phyloP scores from a whole-genome alignment of 345 rosid species.

The Viola odorata region DNA sequence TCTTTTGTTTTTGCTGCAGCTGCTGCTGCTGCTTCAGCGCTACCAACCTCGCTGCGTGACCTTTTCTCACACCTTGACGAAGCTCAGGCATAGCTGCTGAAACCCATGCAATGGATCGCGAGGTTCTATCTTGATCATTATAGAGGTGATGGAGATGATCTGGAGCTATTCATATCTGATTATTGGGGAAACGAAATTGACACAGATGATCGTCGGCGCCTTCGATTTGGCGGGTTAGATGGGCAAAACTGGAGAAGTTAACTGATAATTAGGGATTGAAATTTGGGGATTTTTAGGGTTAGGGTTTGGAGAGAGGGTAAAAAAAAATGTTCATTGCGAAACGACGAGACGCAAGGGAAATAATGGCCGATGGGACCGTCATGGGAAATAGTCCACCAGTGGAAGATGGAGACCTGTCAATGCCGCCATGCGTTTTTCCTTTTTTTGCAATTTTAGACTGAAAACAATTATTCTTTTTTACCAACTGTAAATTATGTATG shows the following conservation, averaged over 20 bases:
- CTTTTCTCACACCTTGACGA: constrained; percentile 18
- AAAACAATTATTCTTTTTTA: no score
- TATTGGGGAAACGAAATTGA: no score
- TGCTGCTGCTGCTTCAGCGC: constrained; percentile 1
- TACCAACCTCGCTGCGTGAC: constrained; percentile 61
- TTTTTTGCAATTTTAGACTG: no score
- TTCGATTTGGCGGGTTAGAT: not conserved
- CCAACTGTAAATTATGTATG: no score
- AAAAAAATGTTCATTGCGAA: not conserved
- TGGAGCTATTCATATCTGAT: no score
- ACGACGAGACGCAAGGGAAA: not conserved
- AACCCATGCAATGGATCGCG: constrained; percentile 16
- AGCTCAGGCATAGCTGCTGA: constrained; percentile 30
- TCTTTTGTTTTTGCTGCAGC: constrained; percentile 18
- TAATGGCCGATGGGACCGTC: not conserved
- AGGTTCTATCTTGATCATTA: not conserved
- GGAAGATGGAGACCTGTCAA: no score
- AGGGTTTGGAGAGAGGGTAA: not conserved
- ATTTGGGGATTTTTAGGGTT: constrained; percentile 1
- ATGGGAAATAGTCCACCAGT: no score
- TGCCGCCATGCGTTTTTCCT: no score
- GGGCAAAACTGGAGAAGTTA: not conserved
- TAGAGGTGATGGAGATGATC: no score
- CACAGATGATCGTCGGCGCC: no score
- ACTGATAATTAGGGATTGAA: not conserved